Conservation (phyloP, 2,329 filamentous ascomycete species). For the Periconia macrospinosa region DNA sequence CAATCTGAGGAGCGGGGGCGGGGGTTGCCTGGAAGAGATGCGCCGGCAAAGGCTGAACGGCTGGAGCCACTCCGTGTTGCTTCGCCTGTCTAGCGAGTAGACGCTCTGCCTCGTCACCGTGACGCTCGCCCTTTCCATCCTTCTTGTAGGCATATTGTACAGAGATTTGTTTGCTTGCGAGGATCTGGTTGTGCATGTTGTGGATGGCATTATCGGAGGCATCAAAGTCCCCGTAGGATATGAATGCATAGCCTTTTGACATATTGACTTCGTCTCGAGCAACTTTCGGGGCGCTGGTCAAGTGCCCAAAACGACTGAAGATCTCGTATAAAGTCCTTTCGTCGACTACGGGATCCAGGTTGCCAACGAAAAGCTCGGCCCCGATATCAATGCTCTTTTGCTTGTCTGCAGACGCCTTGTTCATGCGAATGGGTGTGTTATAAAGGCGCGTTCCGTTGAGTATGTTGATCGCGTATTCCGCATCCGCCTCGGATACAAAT, state of each 20-base stretch:
- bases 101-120: conserved; percentile 91
- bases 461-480: conserved; percentile 93
- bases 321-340: conserved; percentile 96
- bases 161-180: conserved; percentile 94
- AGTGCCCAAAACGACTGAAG: conserved; percentile 86
- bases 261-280: conserved; percentile 86
- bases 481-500: conserved; percentile 92
- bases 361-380: conserved; percentile 95
- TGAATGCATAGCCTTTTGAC: conserved; percentile 95
- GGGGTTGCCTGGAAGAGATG: conserved; percentile 62
- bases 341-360: conserved; percentile 90
- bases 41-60: conserved; percentile 73
- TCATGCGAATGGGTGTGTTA: conserved; percentile 93
- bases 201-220: conserved; percentile 87
- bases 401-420: conserved; percentile 93
- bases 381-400: conserved; percentile 91
- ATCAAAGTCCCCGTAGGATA: conserved; percentile 91
- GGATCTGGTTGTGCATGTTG: conserved; percentile 94
- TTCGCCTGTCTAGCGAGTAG: conserved; percentile 90
- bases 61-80: conserved; percentile 87
- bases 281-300: conserved; percentile 81
- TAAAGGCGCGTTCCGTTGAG: conserved; percentile 95
- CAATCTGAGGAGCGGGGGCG: conserved; percentile 31
- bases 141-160: conserved; percentile 99
- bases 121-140: conserved; percentile 93